phyloP scores from a whole-genome alignment of 345 rosid species.

The Ceriops decandra region DNA sequence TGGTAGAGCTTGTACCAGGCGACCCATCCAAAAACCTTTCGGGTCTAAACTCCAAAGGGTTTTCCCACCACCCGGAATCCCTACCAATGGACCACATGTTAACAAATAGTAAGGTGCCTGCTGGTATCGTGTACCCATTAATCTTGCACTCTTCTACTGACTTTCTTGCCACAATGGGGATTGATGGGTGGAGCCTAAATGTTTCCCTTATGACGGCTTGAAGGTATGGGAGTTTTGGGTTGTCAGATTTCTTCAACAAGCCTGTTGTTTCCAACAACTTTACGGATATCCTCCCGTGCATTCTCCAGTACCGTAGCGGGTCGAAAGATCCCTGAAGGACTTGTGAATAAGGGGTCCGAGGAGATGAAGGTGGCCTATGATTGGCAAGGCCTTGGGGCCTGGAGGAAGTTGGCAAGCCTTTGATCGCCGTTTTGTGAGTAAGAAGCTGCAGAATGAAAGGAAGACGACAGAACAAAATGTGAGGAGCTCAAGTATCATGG shows the following conservation, averaged over 20 bases:
- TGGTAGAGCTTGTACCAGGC: slow-evolving; percentile 18
- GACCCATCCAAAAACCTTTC: slow-evolving; percentile 31
- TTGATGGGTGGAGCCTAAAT: slow-evolving; percentile 41
- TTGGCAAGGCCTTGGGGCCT: slow-evolving; percentile 30
- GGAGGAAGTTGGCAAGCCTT: slow-evolving; percentile 23
- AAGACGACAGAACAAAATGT: too few species aligned
- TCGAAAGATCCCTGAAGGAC: slow-evolving; percentile 21
- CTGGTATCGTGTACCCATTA: slow-evolving; percentile 28
- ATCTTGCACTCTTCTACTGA: slow-evolving; percentile 21
- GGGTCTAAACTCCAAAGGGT: slow-evolving; percentile 36
- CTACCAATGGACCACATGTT: slow-evolving; percentile 40
- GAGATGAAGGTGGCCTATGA: slow-evolving; percentile 45
- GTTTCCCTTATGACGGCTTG: slow-evolving; percentile 25
- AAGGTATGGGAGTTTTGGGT: too few species aligned
- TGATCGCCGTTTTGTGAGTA: too few species aligned
- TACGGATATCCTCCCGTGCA: too few species aligned
- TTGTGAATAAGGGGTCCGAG: slow-evolving; percentile 34
- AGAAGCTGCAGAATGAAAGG: too few species aligned
- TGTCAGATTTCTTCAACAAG: too few species aligned
- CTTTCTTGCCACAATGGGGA: slow-evolving; percentile 36
- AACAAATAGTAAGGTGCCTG: slow-evolving; percentile 23
- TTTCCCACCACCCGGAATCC: slow-evolving; percentile 32
- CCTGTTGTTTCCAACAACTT: too few species aligned
- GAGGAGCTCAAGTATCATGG: too few species aligned
- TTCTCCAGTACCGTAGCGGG: slow-evolving; percentile 7